Evolutionary conservation across 805 yeast genomes (phyloP), one percentile per base, ranked within the genome.

Genomic region (Saccharomycopsis vini): DNA sequence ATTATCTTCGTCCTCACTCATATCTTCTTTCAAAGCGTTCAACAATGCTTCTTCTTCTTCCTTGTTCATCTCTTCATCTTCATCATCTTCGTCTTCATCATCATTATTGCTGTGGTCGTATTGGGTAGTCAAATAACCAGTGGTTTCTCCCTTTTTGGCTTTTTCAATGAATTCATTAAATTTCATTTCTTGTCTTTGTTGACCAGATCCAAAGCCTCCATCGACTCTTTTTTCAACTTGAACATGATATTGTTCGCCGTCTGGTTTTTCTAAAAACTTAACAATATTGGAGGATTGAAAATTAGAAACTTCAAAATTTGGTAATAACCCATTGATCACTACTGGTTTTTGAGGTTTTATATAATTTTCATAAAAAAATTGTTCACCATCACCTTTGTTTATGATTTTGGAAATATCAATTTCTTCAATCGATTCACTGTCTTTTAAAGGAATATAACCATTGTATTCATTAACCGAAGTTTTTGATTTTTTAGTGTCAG

Each of bases 191-290:
- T 68, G 57, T 50, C 88, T 62, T 44, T 65, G 63, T 18, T 66
- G 64, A 1, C 87, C 87, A 37, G 79, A 71, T 1, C 90, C 90
- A 60, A 74, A 82, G 2, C 89, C 89, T 39, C 78, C 78, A 35
- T 66, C 59, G 12, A 59, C 57, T 52, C 75, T 74, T 50, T 68
- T 68, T 54, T 82, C 90, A 15, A 81, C 77, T 50, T 78, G 75
- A 30, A 81, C 54, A 9, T 46, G 15, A 5, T 50, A 55, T 10
- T 32, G 40, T 2, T 47, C 51, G 1, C 52, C 60, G 7, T 64
- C 57, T 36, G 62, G 63, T 3, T 58, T 50, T 20, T 40, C 24
- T 29, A 79, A 59, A 2, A 66, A 62, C 2, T 60, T 56, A 4
- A 49, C 63, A 5, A 79, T 56, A 1, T 56, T 53, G 2, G 59